A percentile compares a stretch with the other conserved stretches of the same genome.
Evolutionary conservation across 2,329 filamentous ascomycete species (phyloP).

Genomic region (Eurotiales sp.): DNA sequence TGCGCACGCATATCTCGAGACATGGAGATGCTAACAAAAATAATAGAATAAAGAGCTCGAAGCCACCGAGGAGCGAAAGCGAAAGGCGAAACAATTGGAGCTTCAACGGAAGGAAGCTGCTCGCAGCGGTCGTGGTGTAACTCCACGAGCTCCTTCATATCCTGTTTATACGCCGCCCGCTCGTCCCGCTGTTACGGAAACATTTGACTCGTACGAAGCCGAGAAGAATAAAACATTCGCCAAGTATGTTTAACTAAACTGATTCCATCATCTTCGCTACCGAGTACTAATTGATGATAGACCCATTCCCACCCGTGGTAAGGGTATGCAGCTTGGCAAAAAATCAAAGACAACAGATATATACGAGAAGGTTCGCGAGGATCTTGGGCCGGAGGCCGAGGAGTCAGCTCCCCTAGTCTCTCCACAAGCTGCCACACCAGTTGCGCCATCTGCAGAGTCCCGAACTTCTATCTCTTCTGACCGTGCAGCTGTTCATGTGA

Average conservation of each 20-base stretch:
- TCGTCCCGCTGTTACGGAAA: constrained; percentile 69
- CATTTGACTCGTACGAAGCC: constrained; percentile 90
- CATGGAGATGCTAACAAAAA: constrained; percentile 20
- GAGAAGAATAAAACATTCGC: constrained; percentile 91
- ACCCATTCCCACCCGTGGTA: constrained; percentile 67
- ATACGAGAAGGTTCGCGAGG: constrained; percentile 90
- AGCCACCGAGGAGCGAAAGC: constrained; percentile 95
- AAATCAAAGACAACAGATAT: constrained; percentile 98
- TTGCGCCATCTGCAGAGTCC: constrained; percentile 50
- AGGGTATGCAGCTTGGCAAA: constrained; percentile 98
- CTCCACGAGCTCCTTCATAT: constrained; percentile 75
- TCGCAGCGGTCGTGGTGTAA: constrained; percentile 63
- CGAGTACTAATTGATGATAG: constrained; percentile 48
- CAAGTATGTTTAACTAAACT: constrained; percentile 71
- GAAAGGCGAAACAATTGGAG: constrained; percentile 97
- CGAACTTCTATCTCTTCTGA: constrained; percentile 65
- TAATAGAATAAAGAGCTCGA: constrained; percentile 93
- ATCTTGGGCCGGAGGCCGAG: constrained; percentile 82
- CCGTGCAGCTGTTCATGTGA: constrained; percentile 81
- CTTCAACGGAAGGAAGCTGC: constrained; percentile 97
- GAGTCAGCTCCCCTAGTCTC: constrained; percentile 67
- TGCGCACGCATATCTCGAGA: neutral
- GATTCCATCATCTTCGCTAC: too few relatives aligned
- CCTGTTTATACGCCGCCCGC: constrained; percentile 82
- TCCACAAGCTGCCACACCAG: constrained; percentile 50